Evolutionary conservation across 164 flowering plant genomes (phyloP).

Genomic region (Magnolia changhungtana): DNA sequence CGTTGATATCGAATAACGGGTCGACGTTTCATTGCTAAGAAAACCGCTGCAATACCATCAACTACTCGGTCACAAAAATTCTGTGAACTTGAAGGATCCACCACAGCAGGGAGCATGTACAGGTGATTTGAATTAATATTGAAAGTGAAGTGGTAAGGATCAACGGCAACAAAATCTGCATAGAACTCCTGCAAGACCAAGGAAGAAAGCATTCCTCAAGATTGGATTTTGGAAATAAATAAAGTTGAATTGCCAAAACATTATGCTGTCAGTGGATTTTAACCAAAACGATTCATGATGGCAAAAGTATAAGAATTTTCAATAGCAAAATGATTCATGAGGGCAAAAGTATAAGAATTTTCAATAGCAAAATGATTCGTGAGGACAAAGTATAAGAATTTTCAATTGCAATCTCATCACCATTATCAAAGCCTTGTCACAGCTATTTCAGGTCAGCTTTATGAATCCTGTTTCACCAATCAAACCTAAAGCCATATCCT

Average conservation of each 20-base stretch:
- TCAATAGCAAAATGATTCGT: too few species aligned
- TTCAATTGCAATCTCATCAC: too few species aligned
- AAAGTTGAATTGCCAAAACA: neutral
- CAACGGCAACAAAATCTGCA: slow-evolving; percentile 88
- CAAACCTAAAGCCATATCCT: too few species aligned
- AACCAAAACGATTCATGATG: too few species aligned
- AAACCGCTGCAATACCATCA: slow-evolving; percentile 86
- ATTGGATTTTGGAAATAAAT: neutral
- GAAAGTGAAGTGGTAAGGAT: slow-evolving; percentile 79
- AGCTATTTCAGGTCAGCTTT: too few species aligned
- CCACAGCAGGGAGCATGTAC: slow-evolving; percentile 92
- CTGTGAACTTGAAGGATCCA: slow-evolving; percentile 73
- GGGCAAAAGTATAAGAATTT: too few species aligned
- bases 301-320: too few species aligned
- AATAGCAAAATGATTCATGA: too few species aligned
- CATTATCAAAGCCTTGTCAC: too few species aligned
- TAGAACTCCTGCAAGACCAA: slow-evolving; percentile 75
- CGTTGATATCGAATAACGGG: slow-evolving; percentile 89
- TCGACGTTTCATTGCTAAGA: slow-evolving; percentile 79
- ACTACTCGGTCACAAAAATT: slow-evolving; percentile 76
- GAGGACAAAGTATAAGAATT: too few species aligned
- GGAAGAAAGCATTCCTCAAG: neutral
- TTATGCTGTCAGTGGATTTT: too few species aligned
- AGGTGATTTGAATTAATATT: slow-evolving; percentile 63
- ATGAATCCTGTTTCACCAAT: too few species aligned